A percentile compares a stretch with the other conserved stretches of the same genome.
These are phyloP conservation scores for Mycena indigotica DNA, from an alignment of 768 basidiomycete genomes.

Conservation along the genomic window DNA sequence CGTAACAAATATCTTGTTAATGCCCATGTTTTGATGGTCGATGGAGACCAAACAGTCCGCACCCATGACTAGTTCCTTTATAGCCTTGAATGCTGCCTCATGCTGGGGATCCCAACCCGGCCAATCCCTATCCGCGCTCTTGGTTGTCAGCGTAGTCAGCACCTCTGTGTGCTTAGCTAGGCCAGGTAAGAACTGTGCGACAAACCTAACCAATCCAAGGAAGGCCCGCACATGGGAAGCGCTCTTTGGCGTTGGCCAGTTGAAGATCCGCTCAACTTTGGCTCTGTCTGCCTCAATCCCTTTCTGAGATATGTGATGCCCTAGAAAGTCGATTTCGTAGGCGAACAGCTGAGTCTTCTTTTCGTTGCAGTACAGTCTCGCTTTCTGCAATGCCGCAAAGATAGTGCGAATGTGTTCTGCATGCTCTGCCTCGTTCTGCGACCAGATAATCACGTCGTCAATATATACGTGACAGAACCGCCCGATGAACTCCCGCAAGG, in stretches of 20 bases:
- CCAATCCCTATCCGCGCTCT: conserved; percentile 27
- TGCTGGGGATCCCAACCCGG: conserved; percentile 29
- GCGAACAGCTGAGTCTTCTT: conserved; percentile 23
- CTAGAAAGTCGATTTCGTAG: conserved; percentile 23
- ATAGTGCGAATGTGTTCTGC: conserved; percentile 25
- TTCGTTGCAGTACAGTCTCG: background rate
- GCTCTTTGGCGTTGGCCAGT: conserved; percentile 33
- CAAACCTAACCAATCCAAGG: conserved; percentile 33
- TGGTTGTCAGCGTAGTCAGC: conserved; percentile 29
- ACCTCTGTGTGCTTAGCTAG: conserved; percentile 32
- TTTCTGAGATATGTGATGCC: conserved; percentile 29
- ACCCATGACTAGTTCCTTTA: conserved; percentile 29
- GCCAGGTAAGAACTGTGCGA: too few relatives aligned
- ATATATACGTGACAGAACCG: conserved; percentile 46
- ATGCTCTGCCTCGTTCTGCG: conserved; percentile 37
- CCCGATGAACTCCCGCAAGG: conserved; percentile 36
- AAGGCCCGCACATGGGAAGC: conserved; percentile 33
- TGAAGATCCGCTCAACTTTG: conserved; percentile 30
- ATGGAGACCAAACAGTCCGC: conserved; percentile 26
- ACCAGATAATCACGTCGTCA: conserved; percentile 51
- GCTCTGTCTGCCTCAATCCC: conserved; percentile 26
- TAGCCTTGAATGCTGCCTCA: conserved; percentile 28
- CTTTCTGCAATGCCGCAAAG: conserved; percentile 20
- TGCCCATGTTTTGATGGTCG: too few relatives aligned
- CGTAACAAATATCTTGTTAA: conserved; percentile 34